Evolutionary conservation across 768 basidiomycete genomes (phyloP), one percentile per base, ranked within the genome.

Genomic region (Xerocomellus intermedius): DNA sequence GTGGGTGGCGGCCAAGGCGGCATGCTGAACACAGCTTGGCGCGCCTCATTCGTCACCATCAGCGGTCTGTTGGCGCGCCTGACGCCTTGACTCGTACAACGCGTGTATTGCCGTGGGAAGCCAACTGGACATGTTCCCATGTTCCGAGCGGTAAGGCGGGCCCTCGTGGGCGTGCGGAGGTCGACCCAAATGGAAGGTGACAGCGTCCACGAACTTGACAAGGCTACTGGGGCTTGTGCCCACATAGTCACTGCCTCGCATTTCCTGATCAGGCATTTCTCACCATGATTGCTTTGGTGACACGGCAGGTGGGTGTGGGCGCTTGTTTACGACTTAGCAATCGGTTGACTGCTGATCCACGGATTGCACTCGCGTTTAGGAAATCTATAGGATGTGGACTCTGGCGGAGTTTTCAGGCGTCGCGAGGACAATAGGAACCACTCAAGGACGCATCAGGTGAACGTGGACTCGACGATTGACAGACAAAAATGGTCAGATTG

Each of bases 81-180:
- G 37, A 41, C 57, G 38, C 52, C 45, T 56, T 67, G 69, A 67
- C 69, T 69, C 58, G 46, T 33, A 28, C 50, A 33, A 21, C 10
- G n/a, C 47, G 10, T 42, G 42, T 24, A 19, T 32, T 35, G 21
- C 37, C 35, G 52, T 55, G 60, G 42, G 56, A 48, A 48, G 28
- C 19, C 1, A 10, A 28, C n/a, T 8, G 22, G 10, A 5, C 30
- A 59, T 46, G 60, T 22, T 55, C 52, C 50, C 32, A 59, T 51
- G 57, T 28, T 54, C 50, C 53, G 36, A 10, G 22, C 30, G 47
- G 36, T 13, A 9, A 49, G 32, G 37, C 32, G 6, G 26, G 13
- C 44, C 22, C 38, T 36, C 10, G 37, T 45, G 24, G 47, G 50
- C 17, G 4, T 9, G 10, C 33, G 9, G 12, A 1, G 12, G 5